Conservation (phyloP, 2,329 filamentous ascomycete genomes). For the Pseudogymnoascus destructans region DNA sequence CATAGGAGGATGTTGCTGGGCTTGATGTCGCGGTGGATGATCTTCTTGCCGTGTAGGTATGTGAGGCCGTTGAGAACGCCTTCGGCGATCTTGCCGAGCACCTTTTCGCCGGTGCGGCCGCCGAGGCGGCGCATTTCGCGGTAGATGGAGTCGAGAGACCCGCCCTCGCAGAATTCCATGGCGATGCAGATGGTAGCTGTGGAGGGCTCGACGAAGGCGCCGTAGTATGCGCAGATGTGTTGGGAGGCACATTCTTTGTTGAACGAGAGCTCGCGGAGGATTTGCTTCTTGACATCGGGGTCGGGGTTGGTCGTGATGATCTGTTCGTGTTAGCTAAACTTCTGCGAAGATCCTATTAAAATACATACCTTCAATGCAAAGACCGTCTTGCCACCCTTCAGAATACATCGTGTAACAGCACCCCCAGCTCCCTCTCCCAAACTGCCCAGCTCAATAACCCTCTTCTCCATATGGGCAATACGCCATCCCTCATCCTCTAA, state of each 20-base stretch:
- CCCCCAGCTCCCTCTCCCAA: conserved; percentile 91
- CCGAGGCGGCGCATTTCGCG: conserved; percentile 92
- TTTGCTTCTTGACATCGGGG: conserved; percentile 96
- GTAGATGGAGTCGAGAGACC: conserved; percentile 92
- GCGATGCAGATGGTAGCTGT: conserved; percentile 95
- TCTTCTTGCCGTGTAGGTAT: conserved; percentile 89
- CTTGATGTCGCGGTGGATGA: conserved; percentile 98
- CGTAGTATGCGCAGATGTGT: conserved; percentile 95
- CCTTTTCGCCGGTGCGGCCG: conserved; percentile 90
- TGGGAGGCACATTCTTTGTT: conserved; percentile 95
- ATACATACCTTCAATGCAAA: conserved; percentile 81
- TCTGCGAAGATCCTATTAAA: conserved; percentile 8
- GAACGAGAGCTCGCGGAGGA: conserved; percentile 88
- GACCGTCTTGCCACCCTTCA: conserved; percentile 84
- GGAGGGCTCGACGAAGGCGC: conserved; percentile 90
- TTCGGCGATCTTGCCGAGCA: conserved; percentile 91
- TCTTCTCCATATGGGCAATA: conserved; percentile 76
- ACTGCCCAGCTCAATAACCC: conserved; percentile 78
- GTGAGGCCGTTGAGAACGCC: conserved; percentile 87
- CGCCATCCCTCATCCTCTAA: conserved; percentile 92
- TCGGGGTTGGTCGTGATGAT: conserved; percentile 98
- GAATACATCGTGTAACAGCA: conserved; percentile 79
- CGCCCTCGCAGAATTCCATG: conserved; percentile 98
- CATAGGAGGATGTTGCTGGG: conserved; percentile 93
- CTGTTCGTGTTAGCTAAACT: conserved; percentile 33